A percentile compares a stretch with the other conserved stretches of the same genome.
These are phyloP conservation scores for Lojkania enalia DNA, from an alignment of 2,329 filamentous ascomycete species.

Conservation along the genomic window DNA sequence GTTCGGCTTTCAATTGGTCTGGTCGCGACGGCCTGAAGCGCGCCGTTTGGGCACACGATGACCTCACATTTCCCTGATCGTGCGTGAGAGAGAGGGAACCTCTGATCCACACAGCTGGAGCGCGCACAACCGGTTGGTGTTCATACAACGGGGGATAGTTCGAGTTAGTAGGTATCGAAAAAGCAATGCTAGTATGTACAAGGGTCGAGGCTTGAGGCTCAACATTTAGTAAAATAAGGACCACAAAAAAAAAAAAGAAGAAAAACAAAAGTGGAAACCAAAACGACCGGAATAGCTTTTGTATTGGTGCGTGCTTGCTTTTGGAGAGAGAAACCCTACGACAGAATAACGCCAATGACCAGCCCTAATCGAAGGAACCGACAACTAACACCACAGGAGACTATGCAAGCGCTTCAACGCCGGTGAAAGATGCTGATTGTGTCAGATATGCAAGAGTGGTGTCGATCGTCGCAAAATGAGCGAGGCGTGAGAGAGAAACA, in stretches of 20 bases:
- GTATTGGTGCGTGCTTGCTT: constrained; percentile 16
- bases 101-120: too few relatives aligned
- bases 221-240: constrained; percentile 3
- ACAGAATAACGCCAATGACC: constrained; percentile 17
- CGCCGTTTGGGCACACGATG: too few relatives aligned
- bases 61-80: too few relatives aligned
- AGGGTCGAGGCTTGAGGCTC: constrained; percentile 3
- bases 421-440: constrained; percentile 25
- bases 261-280: background rate
- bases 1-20: background rate
- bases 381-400: constrained; percentile 26
- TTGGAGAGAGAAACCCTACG: constrained; percentile 17
- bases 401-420: constrained; percentile 34
- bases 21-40: too few relatives aligned
- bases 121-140: too few relatives aligned
- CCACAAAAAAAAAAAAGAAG: constrained; percentile 2
- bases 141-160: background rate
- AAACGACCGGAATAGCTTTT: constrained; percentile 15
- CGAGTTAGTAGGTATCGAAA: background rate
- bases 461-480: constrained; percentile 10
- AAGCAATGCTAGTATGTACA: constrained; percentile 16
- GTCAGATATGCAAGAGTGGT: constrained; percentile 12
- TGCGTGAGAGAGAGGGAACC: too few relatives aligned
- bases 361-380: constrained; percentile 6
- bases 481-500: constrained; percentile 4